Base-by-base conservation (phyloP, 2,329 filamentous ascomycete genomes). In the Colletotrichum sp. region DNA sequence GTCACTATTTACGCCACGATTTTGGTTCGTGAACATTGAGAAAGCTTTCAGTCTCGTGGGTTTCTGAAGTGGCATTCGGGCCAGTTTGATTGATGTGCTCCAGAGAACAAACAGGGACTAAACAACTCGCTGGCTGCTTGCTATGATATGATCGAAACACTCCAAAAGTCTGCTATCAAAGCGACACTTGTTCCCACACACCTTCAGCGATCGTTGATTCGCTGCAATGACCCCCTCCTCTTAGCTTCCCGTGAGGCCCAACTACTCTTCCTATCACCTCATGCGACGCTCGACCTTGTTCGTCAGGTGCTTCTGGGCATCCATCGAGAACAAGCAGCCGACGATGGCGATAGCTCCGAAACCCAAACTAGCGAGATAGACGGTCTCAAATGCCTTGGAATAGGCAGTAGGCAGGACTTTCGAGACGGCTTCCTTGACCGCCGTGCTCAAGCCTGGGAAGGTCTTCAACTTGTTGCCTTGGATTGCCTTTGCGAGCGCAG, bases 321-420 rank as follows among this genome's bases (percentile, higher is more conserved):
- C 81, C 71, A 84, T 83, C 4, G 83, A 80, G 55, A 84, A 84
- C 16, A 85, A 74, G 24, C 82, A 83, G 2, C 83, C 81, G 7
- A 85, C 70, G 8, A 86, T 83, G 8, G 83, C 85, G 24, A 87
- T 82, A 0, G 80, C 85, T 28, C 82, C 81, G 49, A 87, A 87
- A 0, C 82, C 85, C 24, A 87, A 74, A 77, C 82, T 85, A 2
- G 82, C 82, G 3, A 87, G 74, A 39, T 85, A 88, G 0, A 88
- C 85, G 3, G 85, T 86, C 73, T 84, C 81, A 76, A 85, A 86
- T 8, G 85, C 84, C 52, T 85, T 82, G 1, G 84, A 79, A 66
- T 85, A 85, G 8, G 85, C 86, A 7, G 78, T 80, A 1, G 83
- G 82, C 24, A 86, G 70, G 7, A 82, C 84, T 5, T 70, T 77